These are phyloP conservation scores for Endothia cerciana DNA, from an alignment of 2,329 filamentous ascomycete species.

Conservation along the genomic window DNA sequence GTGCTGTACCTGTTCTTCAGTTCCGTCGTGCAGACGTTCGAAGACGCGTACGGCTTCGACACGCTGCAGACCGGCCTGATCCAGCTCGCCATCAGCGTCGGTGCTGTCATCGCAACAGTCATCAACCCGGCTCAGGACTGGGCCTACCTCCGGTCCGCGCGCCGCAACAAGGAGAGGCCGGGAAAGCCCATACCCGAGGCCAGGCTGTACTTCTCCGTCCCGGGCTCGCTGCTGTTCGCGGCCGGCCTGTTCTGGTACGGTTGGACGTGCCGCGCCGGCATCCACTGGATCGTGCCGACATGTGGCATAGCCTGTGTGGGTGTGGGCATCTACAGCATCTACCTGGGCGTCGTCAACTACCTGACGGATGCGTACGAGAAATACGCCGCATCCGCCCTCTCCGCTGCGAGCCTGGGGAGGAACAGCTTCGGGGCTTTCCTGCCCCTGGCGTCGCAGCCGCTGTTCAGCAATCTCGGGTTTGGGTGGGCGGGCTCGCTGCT, in stretches of 20 bases:
- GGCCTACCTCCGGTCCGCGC: conserved; percentile 41
- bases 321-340: conserved; percentile 70
- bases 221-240: conserved; percentile 65
- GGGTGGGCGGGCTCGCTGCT: conserved; percentile 64
- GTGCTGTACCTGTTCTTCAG: conserved; percentile 66
- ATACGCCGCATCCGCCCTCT: conserved; percentile 68
- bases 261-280: conserved; percentile 56
- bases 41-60: conserved; percentile 62
- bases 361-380: conserved; percentile 69
- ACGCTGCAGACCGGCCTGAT: conserved; percentile 63
- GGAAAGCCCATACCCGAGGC: conserved; percentile 54
- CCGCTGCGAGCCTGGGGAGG: conserved; percentile 68
- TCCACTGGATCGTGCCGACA: conserved; percentile 67
- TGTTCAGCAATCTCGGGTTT: conserved; percentile 51
- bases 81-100: conserved; percentile 54
- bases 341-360: conserved; percentile 71
- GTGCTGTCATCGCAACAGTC: conserved; percentile 57
- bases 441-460: conserved; percentile 41
- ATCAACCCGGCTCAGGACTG: conserved; percentile 52
- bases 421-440: conserved; percentile 66
- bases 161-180: conserved; percentile 45
- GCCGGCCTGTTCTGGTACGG: conserved; percentile 73
- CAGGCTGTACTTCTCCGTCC: conserved; percentile 65
- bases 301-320: conserved; percentile 64
- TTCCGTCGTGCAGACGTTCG: conserved; percentile 68